Evolutionary conservation across 148 eudicot species (phyloP), one percentile per base, ranked within the genome.

Genomic region (Cornus suecica): DNA sequence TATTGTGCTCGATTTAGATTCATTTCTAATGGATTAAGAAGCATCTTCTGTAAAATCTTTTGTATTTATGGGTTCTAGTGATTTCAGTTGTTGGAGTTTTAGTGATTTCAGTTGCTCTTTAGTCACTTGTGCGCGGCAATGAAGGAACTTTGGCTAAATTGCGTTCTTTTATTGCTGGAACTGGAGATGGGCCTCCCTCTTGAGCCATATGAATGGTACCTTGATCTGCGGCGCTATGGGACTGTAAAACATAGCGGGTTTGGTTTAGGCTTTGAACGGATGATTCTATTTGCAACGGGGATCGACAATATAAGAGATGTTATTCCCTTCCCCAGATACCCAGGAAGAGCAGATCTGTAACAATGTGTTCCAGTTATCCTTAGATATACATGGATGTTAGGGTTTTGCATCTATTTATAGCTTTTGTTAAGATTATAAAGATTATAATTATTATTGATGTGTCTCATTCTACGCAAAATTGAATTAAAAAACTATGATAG

Each of bases 271-370:
- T 95, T 95, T 61, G 99, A 95, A 75, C 78, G 99, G 75, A 89
- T 95, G 99, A 85, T 92, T 72, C 99, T 95, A 23, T 95, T 95
- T 83, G 99, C 99, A 24, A 92, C 99, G 4, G 99, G 99, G 34
- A 89, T 95, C 32, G 99, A 95, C 68, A 95, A 92, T 89, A 95
- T 95, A 74, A 86, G 99, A 80, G 99, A 95, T 68, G 99, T 92
- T 30, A 95, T 95, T 76, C 99, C 99, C 65, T 95, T 95, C 91
- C 99, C 99, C 0, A 87, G 99, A 82, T 95, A 84, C 78, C 99
- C 99, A 4, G 97, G 97, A 72, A 86, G 97, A 83, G 99, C 99
- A 66, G 99, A 92, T 85, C 87, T 92, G 42, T 89, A 56, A 81
- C 70, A 56, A 37, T 10, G n/a, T 56, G 22, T 8, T 41, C 48